These are phyloP conservation scores for Casuarina equisetifolia DNA, from an alignment of 306 rosid genomes.

Conservation along the genomic window DNA sequence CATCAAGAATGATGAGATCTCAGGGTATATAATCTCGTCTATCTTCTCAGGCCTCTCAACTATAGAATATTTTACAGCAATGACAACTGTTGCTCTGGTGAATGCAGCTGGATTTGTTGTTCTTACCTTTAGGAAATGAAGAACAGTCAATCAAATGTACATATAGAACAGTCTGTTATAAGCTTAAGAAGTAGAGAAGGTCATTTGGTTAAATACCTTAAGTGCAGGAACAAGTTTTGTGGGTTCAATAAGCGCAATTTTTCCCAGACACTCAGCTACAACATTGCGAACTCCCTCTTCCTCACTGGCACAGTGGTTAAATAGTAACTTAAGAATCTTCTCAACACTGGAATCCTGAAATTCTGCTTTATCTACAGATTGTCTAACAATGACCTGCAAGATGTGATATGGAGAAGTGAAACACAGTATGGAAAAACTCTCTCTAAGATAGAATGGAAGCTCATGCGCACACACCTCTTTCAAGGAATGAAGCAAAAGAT, in stretches of 20 bases:
- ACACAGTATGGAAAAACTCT: not conserved
- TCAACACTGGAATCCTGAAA: conserved; percentile 95
- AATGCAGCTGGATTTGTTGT: conserved; percentile 90
- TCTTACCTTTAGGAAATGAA: conserved; percentile 56
- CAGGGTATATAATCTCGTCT: conserved; percentile 91
- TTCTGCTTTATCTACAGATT: conserved; percentile 92
- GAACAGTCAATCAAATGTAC: conserved; percentile 25
- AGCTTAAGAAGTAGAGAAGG: not conserved
- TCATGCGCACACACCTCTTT: conserved; percentile 71
- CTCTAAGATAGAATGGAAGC: conserved; percentile 12
- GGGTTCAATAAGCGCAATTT: conserved; percentile 96
- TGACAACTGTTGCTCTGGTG: conserved; percentile 98
- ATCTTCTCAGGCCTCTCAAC: conserved; percentile 98
- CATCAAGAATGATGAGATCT: conserved; percentile 91
- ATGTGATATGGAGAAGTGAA: conserved; percentile 22
- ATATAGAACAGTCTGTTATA: conserved; percentile 12
- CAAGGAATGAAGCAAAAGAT: conserved; percentile 95
- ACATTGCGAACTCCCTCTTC: conserved; percentile 99
- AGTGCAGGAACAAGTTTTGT: conserved; percentile 96
- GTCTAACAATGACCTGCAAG: conserved; percentile 91
- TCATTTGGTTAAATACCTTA: conserved; percentile 53
- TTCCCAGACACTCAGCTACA: conserved; percentile 96
- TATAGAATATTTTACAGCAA: conserved; percentile 94
- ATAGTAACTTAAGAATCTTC: conserved; percentile 89
- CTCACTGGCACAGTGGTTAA: conserved; percentile 96